A percentile compares a stretch with the other conserved stretches of the same genome.
Evolutionary conservation across 2,329 filamentous ascomycete species (phyloP).

Genomic region (Botrytis deweyae): DNA sequence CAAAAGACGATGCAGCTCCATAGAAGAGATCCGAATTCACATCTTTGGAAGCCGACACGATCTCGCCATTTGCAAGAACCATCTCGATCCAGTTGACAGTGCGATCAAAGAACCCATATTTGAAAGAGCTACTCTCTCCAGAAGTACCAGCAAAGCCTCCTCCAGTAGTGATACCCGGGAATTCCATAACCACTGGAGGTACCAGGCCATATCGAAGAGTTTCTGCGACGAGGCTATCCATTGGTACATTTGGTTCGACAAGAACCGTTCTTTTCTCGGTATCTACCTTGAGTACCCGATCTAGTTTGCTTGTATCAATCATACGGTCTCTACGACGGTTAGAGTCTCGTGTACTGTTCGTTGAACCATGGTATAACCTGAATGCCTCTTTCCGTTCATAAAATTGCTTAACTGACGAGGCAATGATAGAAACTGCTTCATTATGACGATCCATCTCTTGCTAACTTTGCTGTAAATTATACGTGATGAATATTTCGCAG

Average conservation of each 20-base stretch:
- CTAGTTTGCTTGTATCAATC: conserved; percentile 50
- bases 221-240: conserved; percentile 60
- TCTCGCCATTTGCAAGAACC: conserved; percentile 56
- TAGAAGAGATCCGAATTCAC: conserved; percentile 56
- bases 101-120: conserved; percentile 63
- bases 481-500: neutral
- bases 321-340: conserved; percentile 33
- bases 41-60: conserved; percentile 48
- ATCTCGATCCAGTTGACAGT: conserved; percentile 63
- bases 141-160: conserved; percentile 65
- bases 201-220: conserved; percentile 55
- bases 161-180: conserved; percentile 66
- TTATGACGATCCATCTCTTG: conserved; percentile 31
- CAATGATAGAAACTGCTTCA: conserved; percentile 28
- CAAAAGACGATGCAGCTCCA: conserved; percentile 58
- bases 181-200: conserved; percentile 67
- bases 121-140: conserved; percentile 65
- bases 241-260: conserved; percentile 68
- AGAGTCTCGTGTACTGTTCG: conserved; percentile 49
- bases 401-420: conserved; percentile 27
- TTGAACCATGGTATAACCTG: conserved; percentile 56
- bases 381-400: conserved; percentile 40
- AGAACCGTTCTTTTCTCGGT: conserved; percentile 45
- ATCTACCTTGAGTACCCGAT: conserved; percentile 48
- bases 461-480: too few species aligned